Base-by-base conservation (phyloP, 2,329 filamentous ascomycete species). In the Stromatinia cepivora region DNA sequence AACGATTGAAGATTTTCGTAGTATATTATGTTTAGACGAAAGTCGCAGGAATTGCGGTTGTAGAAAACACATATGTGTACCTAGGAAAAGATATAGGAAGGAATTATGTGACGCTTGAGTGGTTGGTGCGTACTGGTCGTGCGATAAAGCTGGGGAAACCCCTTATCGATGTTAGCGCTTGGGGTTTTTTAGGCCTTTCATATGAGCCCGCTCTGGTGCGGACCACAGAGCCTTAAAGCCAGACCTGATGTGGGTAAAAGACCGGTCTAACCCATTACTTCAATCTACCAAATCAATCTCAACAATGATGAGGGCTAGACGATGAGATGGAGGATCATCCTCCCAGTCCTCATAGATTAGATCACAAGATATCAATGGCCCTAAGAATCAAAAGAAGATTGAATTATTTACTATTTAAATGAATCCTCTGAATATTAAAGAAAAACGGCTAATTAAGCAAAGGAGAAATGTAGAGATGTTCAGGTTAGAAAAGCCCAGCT, bases 371-470 rank as follows among this genome's bases (percentile, higher is more conserved):
- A 63, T 39, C 31, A 52, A 28, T 39, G 9, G 15, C 9, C 45
- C 15, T 15, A 66, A 66, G 39, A 46, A 46, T 54, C 28, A 63
- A 54, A 54, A 56, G 57, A 63, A 63, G 39, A 52, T 56, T 28
- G 48, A 64, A 68, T 68, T 68, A 68, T 68, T 64, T 74, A 76
- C 71, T 71, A 71, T 70, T 75, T 72, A 76, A 76, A 75, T 72
- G 74, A 76, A 77, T 75, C 75, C 75, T 75, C 75, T 53, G 70
- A 64, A 76, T 75, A 75, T 76, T 75, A 76, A 73, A 63, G 64
- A 57, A 70, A 65, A 69, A 78, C 75, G 77, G 76, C 75, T 78
- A 77, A 78, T 77, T 77, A 78, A 75, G 76, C 76, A 79, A 78
- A 73, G 72, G 69, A 74, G 70, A 78, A 77, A 75, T 76, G 75